phyloP scores from a whole-genome alignment of 129 eudicot species.

The Oenanthe sinensis region DNA sequence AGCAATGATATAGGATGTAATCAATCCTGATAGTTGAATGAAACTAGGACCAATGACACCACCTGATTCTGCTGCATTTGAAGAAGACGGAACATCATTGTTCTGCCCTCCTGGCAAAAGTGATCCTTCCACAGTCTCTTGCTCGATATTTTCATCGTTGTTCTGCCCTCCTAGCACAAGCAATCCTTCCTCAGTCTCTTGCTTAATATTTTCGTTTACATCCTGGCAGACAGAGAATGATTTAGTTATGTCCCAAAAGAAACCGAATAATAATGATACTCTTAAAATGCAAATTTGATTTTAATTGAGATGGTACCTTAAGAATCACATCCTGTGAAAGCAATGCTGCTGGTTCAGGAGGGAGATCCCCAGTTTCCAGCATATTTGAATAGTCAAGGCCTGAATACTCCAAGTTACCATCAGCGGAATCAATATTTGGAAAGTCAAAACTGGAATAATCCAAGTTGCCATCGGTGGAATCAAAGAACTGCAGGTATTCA shows the following conservation, averaged over 20 bases:
- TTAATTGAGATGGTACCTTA: slow-evolving; percentile 32
- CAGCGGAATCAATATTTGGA: slow-evolving; percentile 30
- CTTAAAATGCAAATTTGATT: background rate
- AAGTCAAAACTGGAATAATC: slow-evolving; percentile 26
- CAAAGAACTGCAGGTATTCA: slow-evolving; percentile 49
- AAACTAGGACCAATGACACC: background rate
- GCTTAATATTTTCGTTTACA: slow-evolving; percentile 18
- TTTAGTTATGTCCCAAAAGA: background rate
- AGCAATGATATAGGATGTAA: background rate
- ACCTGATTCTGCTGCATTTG: slow-evolving; percentile 48
- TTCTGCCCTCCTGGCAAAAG: slow-evolving; percentile 11
- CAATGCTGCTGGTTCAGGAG: slow-evolving; percentile 28
- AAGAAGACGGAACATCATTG: slow-evolving; percentile 32
- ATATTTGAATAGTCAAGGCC: slow-evolving; percentile 27
- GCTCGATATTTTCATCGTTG: slow-evolving; percentile 14
- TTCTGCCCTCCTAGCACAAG: slow-evolving; percentile 3
- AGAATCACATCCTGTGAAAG: slow-evolving; percentile 2
- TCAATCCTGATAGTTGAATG: background rate
- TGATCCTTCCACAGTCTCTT: slow-evolving; percentile 28
- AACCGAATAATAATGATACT: background rate
- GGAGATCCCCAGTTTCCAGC: slow-evolving; percentile 24
- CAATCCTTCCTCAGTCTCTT: slow-evolving; percentile 26
- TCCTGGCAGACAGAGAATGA: slow-evolving; percentile 18
- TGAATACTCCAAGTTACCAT: slow-evolving; percentile 28
- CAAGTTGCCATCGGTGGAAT: slow-evolving; percentile 38